Evolutionary conservation across 225 moss, liverwort and hornwort genomes (phyloP).

Genomic region (Pseudoscleropodium purum): DNA sequence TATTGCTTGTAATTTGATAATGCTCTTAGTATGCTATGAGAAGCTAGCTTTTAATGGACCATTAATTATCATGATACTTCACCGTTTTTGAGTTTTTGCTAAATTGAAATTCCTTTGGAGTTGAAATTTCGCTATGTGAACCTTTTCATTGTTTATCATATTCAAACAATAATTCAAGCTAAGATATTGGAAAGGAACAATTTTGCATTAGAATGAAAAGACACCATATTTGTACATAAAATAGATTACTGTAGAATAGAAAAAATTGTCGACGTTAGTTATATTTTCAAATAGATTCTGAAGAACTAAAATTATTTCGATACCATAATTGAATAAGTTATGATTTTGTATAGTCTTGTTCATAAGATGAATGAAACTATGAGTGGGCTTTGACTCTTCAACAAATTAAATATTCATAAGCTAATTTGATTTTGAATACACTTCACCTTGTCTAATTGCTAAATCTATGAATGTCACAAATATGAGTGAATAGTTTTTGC

Average conservation of each 20-base stretch:
- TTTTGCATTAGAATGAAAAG: rapidly evolving
- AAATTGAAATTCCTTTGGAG: background rate
- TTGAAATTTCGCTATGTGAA: background rate
- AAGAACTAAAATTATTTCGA: background rate
- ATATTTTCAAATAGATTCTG: background rate
- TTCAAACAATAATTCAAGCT: background rate
- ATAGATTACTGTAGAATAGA: background rate
- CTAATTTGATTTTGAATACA: background rate
- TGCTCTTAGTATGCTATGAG: background rate
- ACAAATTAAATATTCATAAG: background rate
- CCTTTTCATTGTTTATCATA: background rate
- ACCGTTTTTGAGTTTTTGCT: background rate
- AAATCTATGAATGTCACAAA: background rate
- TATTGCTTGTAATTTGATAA: rapidly evolving
- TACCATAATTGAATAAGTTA: background rate
- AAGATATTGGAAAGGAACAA: too few relatives aligned
- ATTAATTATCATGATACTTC: rapidly evolving
- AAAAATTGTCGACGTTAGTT: background rate
- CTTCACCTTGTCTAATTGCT: background rate
- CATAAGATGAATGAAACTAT: background rate
- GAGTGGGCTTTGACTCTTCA: background rate
- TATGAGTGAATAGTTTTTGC: background rate
- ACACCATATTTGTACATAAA: background rate
- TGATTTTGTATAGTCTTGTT: background rate
- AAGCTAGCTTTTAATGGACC: background rate